phyloP scores from a whole-genome alignment of 2,329 filamentous ascomycete genomes.

The Ophiobolus disseminans region DNA sequence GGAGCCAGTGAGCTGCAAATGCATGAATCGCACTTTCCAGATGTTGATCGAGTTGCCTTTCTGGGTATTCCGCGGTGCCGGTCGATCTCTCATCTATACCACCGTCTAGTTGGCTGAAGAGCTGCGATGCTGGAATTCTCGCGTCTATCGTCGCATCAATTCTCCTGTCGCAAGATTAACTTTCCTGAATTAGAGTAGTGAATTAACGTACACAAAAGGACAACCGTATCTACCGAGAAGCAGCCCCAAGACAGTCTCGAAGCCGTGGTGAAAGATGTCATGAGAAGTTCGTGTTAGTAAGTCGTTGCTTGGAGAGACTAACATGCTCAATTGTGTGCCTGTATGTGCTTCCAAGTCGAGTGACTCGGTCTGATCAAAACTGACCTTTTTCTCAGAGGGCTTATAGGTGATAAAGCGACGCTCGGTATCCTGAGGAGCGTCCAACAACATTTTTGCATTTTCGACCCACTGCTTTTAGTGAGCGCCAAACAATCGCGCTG shows the following conservation, averaged over 20 bases:
- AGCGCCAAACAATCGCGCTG: neutral
- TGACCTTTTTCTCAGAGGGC: too few species aligned
- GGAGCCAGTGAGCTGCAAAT: neutral
- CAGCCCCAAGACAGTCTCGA: conserved; percentile 11
- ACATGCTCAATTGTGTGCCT: neutral
- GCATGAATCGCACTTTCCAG: neutral
- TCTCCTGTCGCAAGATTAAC: neutral
- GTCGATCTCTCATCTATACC: neutral
- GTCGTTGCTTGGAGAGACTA: neutral
- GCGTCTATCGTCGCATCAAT: neutral
- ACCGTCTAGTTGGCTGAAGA: neutral
- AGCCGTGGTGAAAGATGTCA: conserved; percentile 9
- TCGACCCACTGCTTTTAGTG: too few species aligned
- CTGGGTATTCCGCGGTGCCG: neutral
- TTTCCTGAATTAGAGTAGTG: neutral
- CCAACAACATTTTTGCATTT: too few species aligned
- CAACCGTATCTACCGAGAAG: conserved; percentile 14
- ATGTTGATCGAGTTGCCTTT: neutral
- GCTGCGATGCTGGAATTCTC: neutral
- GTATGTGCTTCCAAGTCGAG: too few species aligned
- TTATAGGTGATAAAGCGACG: too few species aligned
- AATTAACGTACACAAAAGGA: conserved; percentile 12
- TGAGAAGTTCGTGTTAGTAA: neutral
- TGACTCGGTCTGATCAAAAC: too few species aligned
- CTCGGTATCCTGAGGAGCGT: too few species aligned